Base-by-base conservation (phyloP, 129 eudicot genomes). In the Helichrysum umbraculigerum region DNA sequence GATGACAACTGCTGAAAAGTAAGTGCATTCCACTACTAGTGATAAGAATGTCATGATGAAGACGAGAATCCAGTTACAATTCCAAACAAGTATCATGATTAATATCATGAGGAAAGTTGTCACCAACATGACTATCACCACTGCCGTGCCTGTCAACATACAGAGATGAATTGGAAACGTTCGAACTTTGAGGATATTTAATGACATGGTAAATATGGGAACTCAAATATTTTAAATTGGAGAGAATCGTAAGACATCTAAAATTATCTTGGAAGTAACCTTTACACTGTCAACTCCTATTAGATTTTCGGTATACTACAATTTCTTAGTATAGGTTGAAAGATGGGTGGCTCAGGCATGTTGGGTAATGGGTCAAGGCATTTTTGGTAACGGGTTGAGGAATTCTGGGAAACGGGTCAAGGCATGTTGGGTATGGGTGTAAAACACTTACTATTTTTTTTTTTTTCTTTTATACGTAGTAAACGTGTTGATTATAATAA, bases 121-220 rank as follows among this genome's bases (percentile, higher is more conserved):
- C 41, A 64, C 44, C 69, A 64, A 64, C 69, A 64, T 64, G 42
- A 64, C 69, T 64, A 32, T 64, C 44, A 64, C 69, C 12, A 64
- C 69, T 2, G 69, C 69, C 20, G 69, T 64, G 22, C 69, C 69
- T 64, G 69, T 64, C 19, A 64, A 33, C 28, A 21, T 19, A 16
- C 7, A n/a, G 62, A 19, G 4, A 6, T 57, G 28, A 57, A 54
- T 16, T 54, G 17, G 5, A 14, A 57, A 19, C 29, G 1, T 2
- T 20, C 0, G 29, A 57, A 6, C 3, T 16, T 15, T 0, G 22
- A 17, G 21, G 2, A 17, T 5, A 56, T 56, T 19, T 3, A 19
- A 17, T 56, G 28, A 17, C 25, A 14, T n/a, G 30, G 37, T 64
- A 16, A 15, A 2, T 12, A 7, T 15, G 42, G 41, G 19, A 64